Conservation (phyloP, 2,329 filamentous ascomycete species). For the Dactylellina haptotyla region DNA sequence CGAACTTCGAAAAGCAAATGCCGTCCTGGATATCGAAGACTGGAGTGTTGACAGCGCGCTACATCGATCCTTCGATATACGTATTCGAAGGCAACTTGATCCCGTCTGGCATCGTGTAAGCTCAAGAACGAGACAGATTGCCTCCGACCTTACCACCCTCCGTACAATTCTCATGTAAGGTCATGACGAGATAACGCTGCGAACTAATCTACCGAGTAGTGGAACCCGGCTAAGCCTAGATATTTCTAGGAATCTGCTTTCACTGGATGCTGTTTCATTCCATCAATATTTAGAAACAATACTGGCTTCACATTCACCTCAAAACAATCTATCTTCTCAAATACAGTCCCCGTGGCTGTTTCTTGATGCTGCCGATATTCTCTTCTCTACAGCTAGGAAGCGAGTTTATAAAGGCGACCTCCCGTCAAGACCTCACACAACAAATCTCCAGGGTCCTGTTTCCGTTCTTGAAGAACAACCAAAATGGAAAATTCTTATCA, state of each 20-base stretch:
- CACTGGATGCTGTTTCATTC: constrained; percentile 89
- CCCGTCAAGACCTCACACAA: constrained; percentile 68
- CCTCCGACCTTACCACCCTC: constrained; percentile 84
- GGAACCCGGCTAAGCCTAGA: background rate
- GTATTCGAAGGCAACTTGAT: constrained; percentile 87
- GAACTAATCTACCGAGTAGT: constrained; percentile 46
- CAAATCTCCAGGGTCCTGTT: constrained; percentile 69
- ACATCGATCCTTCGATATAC: constrained; percentile 89
- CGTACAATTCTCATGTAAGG: constrained; percentile 79
- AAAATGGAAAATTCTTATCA: constrained; percentile 90
- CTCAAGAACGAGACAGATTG: constrained; percentile 94
- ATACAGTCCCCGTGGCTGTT: constrained; percentile 96
- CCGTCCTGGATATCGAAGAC: constrained; percentile 84
- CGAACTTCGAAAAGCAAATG: constrained; percentile 89
- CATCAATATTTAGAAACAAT: constrained; percentile 94
- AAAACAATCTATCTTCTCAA: constrained; percentile 84
- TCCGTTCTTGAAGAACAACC: constrained; percentile 93
- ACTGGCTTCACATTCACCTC: constrained; percentile 86
- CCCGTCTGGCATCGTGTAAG: constrained; percentile 97
- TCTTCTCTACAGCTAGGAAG: constrained; percentile 88
- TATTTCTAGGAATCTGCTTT: constrained; percentile 71
- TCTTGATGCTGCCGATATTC: constrained; percentile 90
- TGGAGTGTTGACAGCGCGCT: constrained; percentile 95
- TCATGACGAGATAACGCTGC: background rate
- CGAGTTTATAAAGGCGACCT: constrained; percentile 84